Evolutionary conservation across 2,329 filamentous ascomycete genomes (phyloP), one percentile per base, ranked within the genome.

Genomic region (Clarireedia monteithiana): DNA sequence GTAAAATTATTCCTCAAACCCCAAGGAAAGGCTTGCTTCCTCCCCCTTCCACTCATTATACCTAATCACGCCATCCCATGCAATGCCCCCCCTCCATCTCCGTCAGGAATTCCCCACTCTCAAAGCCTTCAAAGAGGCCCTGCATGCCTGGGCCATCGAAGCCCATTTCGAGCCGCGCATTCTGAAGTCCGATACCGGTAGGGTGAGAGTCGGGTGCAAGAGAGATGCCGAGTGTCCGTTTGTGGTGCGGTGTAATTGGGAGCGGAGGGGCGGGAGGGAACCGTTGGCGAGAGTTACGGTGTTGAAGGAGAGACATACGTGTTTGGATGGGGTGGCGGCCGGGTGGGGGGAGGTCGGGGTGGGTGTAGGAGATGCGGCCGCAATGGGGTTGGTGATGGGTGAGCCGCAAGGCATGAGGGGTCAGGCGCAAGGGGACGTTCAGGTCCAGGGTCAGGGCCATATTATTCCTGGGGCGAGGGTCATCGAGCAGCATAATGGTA

Each of bases 141-240:
- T 69, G 0, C 66, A 69, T 55, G 62, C 64, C 17, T 69, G 67
- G 67, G 67, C 67, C 30, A 69, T 69, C 58, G 67, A 69, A 58
- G 64, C 65, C 23, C 67, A 69, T 59, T 69, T 69, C 60, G 67
- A 69, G 52, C 67, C 67, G 17, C 62, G 66, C 36, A 69, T 69
- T 53, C 57, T 69, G 9, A 69, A 69, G 55, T 63, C 59, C 6
- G 67, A 69, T 48, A 69, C 66, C 4, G 66, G 67, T 7, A 61
- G 67, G n/a, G 67, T 69, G 30, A 62, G 67, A 34, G 67, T 69
- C 2, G 67, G 67, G 34, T 69, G 67, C 57, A 69, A 69, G 51
- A 60, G 66, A 17, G 66, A 69, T 52, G 60, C 66, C 0, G 62
- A 66, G 27, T 69, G 67, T 56, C 65, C 64, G 2, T 69, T 69